These are phyloP conservation scores for Petunia secreta DNA, from an alignment of 257 asterid species.

Conservation along the genomic window DNA sequence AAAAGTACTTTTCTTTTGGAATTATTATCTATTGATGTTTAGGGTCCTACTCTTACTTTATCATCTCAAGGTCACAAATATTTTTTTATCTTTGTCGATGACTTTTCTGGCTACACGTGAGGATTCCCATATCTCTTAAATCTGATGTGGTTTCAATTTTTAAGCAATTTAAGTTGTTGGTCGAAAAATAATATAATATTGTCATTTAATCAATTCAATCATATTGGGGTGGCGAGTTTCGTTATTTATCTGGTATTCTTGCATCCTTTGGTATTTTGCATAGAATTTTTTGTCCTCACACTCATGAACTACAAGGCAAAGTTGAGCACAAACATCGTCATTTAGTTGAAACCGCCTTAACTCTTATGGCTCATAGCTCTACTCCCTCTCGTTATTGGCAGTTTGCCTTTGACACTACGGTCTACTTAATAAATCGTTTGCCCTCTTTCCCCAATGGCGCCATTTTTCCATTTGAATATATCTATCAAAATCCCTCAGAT, in stretches of 20 bases:
- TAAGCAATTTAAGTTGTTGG: background rate
- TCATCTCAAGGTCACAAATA: background rate
- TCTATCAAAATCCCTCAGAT: too few relatives aligned
- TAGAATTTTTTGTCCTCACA: background rate
- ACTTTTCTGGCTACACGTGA: background rate
- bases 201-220: background rate
- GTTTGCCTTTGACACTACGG: background rate
- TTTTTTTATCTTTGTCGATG: background rate
- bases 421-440: too few relatives aligned
- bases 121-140: background rate
- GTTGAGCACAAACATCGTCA: too few relatives aligned
- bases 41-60: background rate
- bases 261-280: background rate
- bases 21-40: background rate
- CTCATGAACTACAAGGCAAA: background rate
- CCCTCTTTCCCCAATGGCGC: background rate
- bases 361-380: background rate
- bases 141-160: background rate
- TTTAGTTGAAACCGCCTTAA: background rate
- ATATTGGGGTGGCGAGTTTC: background rate
- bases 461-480: too few relatives aligned
- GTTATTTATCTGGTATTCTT: background rate
- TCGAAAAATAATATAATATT: too few relatives aligned
- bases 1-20: background rate
- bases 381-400: background rate